Evolutionary conservation across 2,329 filamentous ascomycete species (phyloP), one percentile per base, ranked within the genome.

Genomic region (Nothomitra cinnamomea): DNA sequence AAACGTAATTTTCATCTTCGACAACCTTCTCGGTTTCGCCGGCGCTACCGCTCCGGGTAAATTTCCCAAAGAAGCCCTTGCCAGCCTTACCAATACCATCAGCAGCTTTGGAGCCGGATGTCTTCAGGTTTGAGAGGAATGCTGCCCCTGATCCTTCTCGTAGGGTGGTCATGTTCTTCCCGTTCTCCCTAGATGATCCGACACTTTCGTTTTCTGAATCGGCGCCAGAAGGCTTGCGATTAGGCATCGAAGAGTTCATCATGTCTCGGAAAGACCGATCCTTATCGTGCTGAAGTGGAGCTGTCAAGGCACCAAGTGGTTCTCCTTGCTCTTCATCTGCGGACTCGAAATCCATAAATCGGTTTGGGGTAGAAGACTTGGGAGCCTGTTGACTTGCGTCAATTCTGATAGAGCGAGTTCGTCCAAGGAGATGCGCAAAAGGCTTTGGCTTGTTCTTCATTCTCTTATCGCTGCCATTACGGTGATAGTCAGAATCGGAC

Each of bases 51-150:
- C 81, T 84, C 54, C 85, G 77, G 19, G 76, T 76, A 59, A 82
- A 75, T 66, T 92, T 92, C 56, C 85, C 85, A 62, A 94, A 89
- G 52, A 94, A 74, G 8, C 84, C 83, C 63, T 88, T 90, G 58
- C 85, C 83, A 57, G 90, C 79, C 61, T 87, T 87, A 57, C 74
- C 74, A 55, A 80, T 65, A 41, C 76, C 74, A 58, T 87, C 85
- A 21, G 85, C 86, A 53, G 85, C 84, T 60, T 82, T 83, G 51
- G 78, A 83, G 17, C 82, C 82, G 3, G 82, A 81, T 60, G 76
- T 82, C 59, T 83, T 85, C 47, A 92, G 69, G 54, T 83, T 87
- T 58, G 77, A 84, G 62, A 92, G 78, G 54, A 92, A 80, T 1
- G 75, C 73, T 52, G 74, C 71, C 15, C 81, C 79, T 43, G 70